phyloP scores from a whole-genome alignment of 305 asterid species.

The Galium porrigens region DNA sequence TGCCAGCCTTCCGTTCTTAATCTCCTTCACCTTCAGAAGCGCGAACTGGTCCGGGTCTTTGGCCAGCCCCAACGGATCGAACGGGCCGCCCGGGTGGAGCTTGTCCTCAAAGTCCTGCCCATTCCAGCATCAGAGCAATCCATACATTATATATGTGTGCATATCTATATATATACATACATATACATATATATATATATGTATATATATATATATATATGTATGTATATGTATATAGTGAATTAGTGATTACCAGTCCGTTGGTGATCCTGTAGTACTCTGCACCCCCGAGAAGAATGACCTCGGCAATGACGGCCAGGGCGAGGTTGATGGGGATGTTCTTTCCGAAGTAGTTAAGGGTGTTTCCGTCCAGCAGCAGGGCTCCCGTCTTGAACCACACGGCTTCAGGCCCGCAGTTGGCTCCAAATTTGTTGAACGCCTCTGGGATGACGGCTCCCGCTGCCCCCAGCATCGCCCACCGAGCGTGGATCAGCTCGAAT shows the following conservation, averaged over 20 bases:
- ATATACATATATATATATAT: too few relatives aligned
- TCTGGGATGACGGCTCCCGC: constrained; percentile 90
- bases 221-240: too few relatives aligned
- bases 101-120: constrained; percentile 71
- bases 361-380: constrained; percentile 87
- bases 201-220: too few relatives aligned
- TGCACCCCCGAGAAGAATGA: constrained; percentile 84
- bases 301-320: constrained; percentile 74
- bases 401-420: constrained; percentile 90
- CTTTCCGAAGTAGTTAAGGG: constrained; percentile 77
- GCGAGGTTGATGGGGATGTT: constrained; percentile 83
- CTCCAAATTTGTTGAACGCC: constrained; percentile 92
- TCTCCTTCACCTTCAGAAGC: constrained; percentile 79
- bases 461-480: constrained; percentile 99
- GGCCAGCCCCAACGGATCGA: constrained; percentile 84
- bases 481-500: constrained; percentile 70
- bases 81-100: constrained; percentile 97
- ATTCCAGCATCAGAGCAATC: not conserved
- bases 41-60: constrained; percentile 93
- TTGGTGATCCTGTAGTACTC: constrained; percentile 84
- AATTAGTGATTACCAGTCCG: constrained; percentile 42
- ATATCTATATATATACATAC: too few relatives aligned
- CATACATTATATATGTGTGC: too few relatives aligned
- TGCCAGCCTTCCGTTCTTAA: constrained; percentile 86
- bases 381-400: constrained; percentile 99